Evolutionary conservation across 2,329 filamentous ascomycete genomes (phyloP).

Genomic region (Cylindrodendrum hubeiense): DNA sequence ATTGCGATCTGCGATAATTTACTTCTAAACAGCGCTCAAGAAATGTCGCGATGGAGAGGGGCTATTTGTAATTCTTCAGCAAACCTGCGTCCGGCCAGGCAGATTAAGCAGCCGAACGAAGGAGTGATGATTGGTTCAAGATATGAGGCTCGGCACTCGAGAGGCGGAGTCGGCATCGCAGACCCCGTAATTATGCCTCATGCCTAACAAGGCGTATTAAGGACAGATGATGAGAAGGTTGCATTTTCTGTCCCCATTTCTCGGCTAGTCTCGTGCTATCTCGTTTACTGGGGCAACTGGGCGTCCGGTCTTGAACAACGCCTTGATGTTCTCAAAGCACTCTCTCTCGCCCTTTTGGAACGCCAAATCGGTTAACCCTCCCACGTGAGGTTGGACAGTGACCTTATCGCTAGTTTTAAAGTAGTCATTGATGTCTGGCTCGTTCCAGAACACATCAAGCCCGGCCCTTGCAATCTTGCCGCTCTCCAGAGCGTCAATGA

Average conservation of each 20-base stretch:
- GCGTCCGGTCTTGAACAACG: conserved; percentile 53
- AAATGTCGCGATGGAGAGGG: background rate
- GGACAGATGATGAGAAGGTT: background rate
- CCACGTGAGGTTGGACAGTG: conserved; percentile 59
- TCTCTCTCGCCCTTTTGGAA: conserved; percentile 57
- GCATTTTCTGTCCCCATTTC: too few species aligned
- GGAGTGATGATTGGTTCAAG: too few species aligned
- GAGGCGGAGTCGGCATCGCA: background rate
- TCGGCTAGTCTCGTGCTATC: conserved; percentile 11
- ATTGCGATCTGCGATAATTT: background rate
- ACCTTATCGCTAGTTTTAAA: conserved; percentile 56
- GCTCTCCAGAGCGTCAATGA: conserved; percentile 59
- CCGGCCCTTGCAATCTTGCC: conserved; percentile 61
- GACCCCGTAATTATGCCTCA: background rate
- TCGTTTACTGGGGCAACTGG: conserved; percentile 54
- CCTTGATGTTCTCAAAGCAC: conserved; percentile 60
- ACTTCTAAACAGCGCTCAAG: too few species aligned
- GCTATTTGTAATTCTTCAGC: background rate
- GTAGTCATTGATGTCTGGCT: conserved; percentile 56
- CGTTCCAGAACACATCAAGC: conserved; percentile 60
- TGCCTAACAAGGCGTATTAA: background rate
- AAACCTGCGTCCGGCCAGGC: background rate
- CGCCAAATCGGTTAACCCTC: conserved; percentile 57
- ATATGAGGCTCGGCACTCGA: too few species aligned
- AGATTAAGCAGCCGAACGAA: too few species aligned